Conservation (phyloP, 179 eudicot genomes). For the Heliamphora pulchella region DNA sequence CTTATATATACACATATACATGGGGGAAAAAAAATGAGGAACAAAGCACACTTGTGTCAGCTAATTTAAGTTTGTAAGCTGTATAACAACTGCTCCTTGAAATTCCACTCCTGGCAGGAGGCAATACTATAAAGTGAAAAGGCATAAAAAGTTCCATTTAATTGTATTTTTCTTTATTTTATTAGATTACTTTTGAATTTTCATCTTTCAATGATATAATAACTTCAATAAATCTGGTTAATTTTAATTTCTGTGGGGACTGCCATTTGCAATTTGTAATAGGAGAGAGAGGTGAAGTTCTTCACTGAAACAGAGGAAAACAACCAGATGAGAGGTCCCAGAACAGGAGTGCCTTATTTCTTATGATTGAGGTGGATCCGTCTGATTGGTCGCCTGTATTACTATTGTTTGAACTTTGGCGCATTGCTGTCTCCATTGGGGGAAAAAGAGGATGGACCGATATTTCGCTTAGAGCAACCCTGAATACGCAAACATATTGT, state of each 20-base stretch:
- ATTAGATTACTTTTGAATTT: neutral
- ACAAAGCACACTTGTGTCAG: neutral
- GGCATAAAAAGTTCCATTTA: neutral
- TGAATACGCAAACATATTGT: constrained; percentile 16
- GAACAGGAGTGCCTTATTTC: constrained; percentile 97
- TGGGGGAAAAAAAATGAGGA: neutral
- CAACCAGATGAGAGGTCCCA: constrained; percentile 99
- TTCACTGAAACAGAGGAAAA: constrained; percentile 99
- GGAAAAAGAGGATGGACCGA: constrained; percentile 1
- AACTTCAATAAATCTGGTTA: neutral
- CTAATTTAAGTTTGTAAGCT: neutral
- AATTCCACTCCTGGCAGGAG: neutral
- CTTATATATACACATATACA: neutral
- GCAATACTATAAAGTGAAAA: neutral
- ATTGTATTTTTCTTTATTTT: neutral
- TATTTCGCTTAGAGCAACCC: constrained; percentile 9
- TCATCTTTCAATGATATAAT: neutral
- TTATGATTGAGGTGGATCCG: constrained; percentile 37
- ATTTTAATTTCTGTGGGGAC: constrained; percentile 1
- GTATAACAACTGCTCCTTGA: neutral
- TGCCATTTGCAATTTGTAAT: constrained; percentile 18
- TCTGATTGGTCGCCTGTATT: constrained; percentile 18
- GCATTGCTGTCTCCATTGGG: constrained; percentile 11
- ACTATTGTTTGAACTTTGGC: constrained; percentile 11
- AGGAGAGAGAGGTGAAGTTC: constrained; percentile 99